Conservation (phyloP, 345 rosid species). For the Microthlaspi erraticum region DNA sequence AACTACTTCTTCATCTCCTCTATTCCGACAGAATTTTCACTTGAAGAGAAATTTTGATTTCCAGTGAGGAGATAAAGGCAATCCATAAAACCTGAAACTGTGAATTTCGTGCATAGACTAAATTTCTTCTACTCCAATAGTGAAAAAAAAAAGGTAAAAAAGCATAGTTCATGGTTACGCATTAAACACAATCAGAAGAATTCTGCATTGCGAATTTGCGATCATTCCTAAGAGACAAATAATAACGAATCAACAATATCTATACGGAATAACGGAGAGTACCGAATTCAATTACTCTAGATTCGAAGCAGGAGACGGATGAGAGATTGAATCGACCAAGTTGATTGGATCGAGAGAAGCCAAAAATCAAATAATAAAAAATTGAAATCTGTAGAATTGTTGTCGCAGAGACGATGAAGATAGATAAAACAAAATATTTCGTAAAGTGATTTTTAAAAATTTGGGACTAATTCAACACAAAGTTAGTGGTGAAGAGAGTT, state of each 20-base stretch:
- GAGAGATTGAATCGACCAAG: background rate
- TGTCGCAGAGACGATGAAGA: slow-evolving; percentile 20
- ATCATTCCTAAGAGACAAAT: background rate
- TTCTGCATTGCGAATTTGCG: slow-evolving; percentile 21
- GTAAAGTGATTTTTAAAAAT: background rate
- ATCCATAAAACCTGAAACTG: no score
- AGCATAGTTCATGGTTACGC: background rate
- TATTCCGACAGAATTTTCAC: background rate
- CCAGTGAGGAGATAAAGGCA: background rate
- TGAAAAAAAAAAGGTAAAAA: background rate
- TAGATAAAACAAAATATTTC: background rate
- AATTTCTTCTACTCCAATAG: background rate
- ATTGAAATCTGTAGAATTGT: background rate
- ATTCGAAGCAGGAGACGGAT: background rate
- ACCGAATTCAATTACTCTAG: slow-evolving; percentile 10
- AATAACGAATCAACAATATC: background rate
- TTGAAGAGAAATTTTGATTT: background rate
- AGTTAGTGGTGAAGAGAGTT: background rate
- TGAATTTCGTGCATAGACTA: background rate
- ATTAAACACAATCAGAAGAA: background rate
- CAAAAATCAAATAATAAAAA: background rate
- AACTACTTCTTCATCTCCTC: slow-evolving; percentile 4
- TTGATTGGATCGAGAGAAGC: background rate
- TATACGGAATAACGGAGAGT: background rate
- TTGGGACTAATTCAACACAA: slow-evolving; percentile 13